These are phyloP conservation scores for Beta lomatogona DNA, from an alignment of 179 eudicot genomes.

Conservation along the genomic window DNA sequence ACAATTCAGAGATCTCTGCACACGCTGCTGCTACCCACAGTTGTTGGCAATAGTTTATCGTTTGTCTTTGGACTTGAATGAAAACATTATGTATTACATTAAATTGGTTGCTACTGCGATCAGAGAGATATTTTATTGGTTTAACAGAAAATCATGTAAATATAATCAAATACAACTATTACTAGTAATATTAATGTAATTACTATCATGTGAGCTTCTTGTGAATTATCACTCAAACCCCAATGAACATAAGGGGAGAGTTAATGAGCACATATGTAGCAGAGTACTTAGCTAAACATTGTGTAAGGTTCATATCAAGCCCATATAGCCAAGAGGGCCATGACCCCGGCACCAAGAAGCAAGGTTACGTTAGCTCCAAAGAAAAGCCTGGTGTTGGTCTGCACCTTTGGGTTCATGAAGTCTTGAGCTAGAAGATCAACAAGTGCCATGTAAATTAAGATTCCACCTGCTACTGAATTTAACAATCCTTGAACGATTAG, in stretches of 20 bases:
- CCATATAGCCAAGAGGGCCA: constrained; percentile 39
- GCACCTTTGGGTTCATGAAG: constrained; percentile 36
- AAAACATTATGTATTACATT: no score
- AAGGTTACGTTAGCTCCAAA: constrained; percentile 20
- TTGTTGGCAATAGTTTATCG: no score
- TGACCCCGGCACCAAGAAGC: constrained; percentile 36
- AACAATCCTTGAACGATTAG: constrained; percentile 34
- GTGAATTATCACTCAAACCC: background rate
- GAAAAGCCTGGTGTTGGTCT: constrained; percentile 26
- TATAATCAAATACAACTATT: background rate
- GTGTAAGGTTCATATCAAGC: constrained; percentile 12
- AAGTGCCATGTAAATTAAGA: constrained; percentile 38
- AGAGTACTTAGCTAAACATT: background rate
- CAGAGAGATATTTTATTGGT: background rate
- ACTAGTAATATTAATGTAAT: background rate
- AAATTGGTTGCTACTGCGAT: background rate
- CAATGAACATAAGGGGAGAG: background rate
- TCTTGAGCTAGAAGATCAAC: constrained; percentile 41
- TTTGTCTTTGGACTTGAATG: no score
- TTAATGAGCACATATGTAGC: background rate
- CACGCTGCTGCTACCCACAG: background rate
- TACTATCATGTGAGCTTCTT: background rate
- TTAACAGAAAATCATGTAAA: background rate
- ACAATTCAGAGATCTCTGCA: background rate
- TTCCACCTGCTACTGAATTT: constrained; percentile 31